Evolutionary conservation across 208 protist genomes (phyloP).

Genomic region (Trypanosoma conorhini): DNA sequence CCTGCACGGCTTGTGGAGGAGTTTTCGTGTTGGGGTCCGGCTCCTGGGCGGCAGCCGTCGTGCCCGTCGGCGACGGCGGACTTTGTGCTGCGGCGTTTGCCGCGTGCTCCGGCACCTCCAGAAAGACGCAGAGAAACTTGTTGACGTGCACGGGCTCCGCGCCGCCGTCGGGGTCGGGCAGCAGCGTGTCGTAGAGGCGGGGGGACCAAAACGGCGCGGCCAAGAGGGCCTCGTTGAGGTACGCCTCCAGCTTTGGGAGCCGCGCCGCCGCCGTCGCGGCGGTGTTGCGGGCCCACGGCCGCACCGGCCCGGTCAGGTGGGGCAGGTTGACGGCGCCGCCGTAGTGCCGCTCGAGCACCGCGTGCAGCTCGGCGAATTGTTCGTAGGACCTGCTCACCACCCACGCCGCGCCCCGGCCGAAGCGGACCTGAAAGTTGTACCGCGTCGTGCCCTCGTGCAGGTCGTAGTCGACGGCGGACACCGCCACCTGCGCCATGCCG

Average conservation of each 20-base stretch:
- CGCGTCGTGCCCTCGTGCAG: constrained; percentile 15
- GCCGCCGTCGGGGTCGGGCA: constrained; percentile 8
- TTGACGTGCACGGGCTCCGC: constrained; percentile 1
- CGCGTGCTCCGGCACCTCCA: constrained; percentile 17
- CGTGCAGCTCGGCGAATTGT: constrained; percentile 20
- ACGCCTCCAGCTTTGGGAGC: constrained; percentile 14
- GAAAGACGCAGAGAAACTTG: constrained; percentile 24
- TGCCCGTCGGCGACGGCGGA: neutral
- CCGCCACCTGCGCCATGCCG: constrained; percentile 6
- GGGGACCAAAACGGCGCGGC: constrained; percentile 9
- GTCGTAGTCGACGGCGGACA: constrained; percentile 22
- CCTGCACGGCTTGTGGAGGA: neutral
- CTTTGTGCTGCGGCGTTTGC: neutral
- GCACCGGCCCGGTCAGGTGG: constrained; percentile 9
- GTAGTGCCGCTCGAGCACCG: constrained; percentile 20
- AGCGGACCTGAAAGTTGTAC: constrained; percentile 25
- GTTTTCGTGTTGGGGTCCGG: neutral
- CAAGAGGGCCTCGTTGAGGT: constrained; percentile 15
- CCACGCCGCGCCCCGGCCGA: constrained; percentile 9
- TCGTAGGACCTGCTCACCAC: constrained; percentile 26
- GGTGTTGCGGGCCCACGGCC: constrained; percentile 17
- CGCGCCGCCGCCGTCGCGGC: neutral
- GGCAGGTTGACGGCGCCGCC: constrained; percentile 9
- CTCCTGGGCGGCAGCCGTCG: neutral
- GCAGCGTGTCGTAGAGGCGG: neutral